Percentiles rank a stretch among this genome's conserved stretches.
Evolutionary conservation across 768 basidiomycete species (phyloP).

Genomic region (Suillus cothurnatus): DNA sequence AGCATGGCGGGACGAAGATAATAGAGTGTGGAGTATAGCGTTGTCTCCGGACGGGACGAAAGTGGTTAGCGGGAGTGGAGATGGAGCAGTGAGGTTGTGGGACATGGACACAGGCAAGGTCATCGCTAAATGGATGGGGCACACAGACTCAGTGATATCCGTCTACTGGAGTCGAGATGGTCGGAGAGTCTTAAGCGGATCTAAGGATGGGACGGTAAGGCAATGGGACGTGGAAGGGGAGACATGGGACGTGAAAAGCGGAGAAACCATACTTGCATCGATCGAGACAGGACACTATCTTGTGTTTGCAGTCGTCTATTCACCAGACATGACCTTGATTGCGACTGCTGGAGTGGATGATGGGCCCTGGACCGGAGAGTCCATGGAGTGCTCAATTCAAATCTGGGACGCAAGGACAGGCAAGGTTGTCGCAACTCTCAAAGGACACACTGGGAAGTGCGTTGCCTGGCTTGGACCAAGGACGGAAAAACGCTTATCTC

Average conservation of each 20-base stretch:
- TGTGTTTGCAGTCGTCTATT: background rate
- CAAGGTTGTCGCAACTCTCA: conserved; percentile 3
- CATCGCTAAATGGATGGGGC: background rate
- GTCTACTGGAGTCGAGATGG: background rate
- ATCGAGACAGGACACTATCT: background rate
- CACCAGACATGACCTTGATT: conserved; percentile 8
- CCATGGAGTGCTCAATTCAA: background rate
- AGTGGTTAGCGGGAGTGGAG: background rate
- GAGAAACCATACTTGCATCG: too few relatives aligned
- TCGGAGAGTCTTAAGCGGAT: background rate
- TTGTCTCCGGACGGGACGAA: conserved; percentile 18
- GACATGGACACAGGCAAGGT: background rate
- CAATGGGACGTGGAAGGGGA: background rate
- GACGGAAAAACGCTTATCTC: background rate
- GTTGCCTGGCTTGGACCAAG: background rate
- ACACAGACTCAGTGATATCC: rapidly evolving
- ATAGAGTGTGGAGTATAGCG: rapidly evolving
- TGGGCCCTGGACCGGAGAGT: background rate
- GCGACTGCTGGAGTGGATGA: conserved; percentile 1
- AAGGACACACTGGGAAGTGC: background rate
- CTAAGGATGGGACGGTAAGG: background rate
- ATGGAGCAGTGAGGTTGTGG: background rate
- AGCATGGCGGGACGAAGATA: background rate
- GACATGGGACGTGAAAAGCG: too few relatives aligned
- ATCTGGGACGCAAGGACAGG: conserved; percentile 5